phyloP scores from a whole-genome alignment of 331 rosid species.

The Stylosanthes scabra region DNA sequence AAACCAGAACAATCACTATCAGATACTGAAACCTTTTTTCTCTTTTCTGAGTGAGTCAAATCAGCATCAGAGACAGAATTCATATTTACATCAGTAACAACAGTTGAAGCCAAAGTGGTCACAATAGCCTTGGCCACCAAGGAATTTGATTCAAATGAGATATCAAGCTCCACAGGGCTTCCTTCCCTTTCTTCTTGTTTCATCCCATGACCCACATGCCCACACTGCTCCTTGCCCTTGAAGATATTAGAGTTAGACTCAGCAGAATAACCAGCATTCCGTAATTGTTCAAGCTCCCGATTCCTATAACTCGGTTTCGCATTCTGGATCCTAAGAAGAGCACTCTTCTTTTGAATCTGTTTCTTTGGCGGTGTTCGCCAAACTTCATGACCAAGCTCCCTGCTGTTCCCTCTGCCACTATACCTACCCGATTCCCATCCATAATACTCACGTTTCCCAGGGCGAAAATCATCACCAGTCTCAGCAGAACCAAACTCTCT shows the following conservation, averaged over 20 bases:
- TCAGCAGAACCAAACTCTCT: constrained; percentile 39
- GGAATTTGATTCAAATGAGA: constrained; percentile 84
- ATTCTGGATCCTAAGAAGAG: constrained; percentile 78
- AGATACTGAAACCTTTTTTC: constrained; percentile 34
- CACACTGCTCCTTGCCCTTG: constrained; percentile 65
- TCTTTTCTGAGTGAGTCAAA: constrained; percentile 42
- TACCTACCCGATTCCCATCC: constrained; percentile 58
- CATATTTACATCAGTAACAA: constrained; percentile 46
- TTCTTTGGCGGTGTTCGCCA: constrained; percentile 71
- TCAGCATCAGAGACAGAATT: constrained; percentile 43
- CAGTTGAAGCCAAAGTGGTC: constrained; percentile 45
- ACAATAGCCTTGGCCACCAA: constrained; percentile 87
- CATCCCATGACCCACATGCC: constrained; percentile 50
- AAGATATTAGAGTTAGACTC: constrained; percentile 51
- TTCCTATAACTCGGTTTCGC: constrained; percentile 61
- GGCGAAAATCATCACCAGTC: constrained; percentile 40
- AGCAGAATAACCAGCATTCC: constrained; percentile 54
- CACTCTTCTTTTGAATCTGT: constrained; percentile 93
- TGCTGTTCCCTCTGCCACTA: constrained; percentile 48
- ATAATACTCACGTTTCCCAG: constrained; percentile 55
- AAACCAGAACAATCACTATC: constrained; percentile 47
- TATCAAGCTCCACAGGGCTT: constrained; percentile 83
- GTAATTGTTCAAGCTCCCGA: constrained; percentile 61
- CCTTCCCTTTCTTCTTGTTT: constrained; percentile 58
- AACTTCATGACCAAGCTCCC: constrained; percentile 61